Percentiles rank a stretch among this genome's conserved stretches.
phyloP scores from a whole-genome alignment of 106 monocot genomes.

The Platanthera guangdongensis region DNA sequence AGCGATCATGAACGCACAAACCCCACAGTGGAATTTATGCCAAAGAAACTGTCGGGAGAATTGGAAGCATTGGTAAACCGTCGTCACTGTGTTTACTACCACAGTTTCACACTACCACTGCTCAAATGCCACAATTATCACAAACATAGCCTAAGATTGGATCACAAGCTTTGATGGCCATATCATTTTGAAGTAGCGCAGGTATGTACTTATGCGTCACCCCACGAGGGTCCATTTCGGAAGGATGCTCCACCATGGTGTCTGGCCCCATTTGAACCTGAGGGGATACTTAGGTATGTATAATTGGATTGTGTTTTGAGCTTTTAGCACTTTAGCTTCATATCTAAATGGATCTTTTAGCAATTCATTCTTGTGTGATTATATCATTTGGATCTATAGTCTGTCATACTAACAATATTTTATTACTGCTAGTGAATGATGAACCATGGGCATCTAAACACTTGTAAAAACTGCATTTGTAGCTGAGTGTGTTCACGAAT shows the following conservation, averaged over 20 bases:
- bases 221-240: constrained; percentile 52
- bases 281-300: constrained; percentile 73
- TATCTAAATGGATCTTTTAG: not conserved
- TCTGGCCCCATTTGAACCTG: constrained; percentile 82
- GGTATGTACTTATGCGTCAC: constrained; percentile 68
- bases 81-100: too few relatives aligned
- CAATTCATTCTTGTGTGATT: not conserved
- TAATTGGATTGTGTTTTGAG: not conserved
- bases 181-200: constrained; percentile 34
- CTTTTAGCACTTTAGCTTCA: not conserved
- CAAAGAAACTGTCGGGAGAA: too few relatives aligned
- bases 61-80: too few relatives aligned
- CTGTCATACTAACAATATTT: not conserved
- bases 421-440: not conserved
- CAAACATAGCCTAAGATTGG: not conserved
- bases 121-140: too few relatives aligned
- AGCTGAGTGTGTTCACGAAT: too few relatives aligned
- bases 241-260: constrained; percentile 86
- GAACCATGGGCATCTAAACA: not conserved
- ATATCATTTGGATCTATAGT: not conserved
- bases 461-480: too few relatives aligned
- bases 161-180: not conserved
- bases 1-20: too few relatives aligned
- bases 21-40: too few relatives aligned
- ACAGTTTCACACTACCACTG: too few relatives aligned